Base-by-base conservation (phyloP, 805 yeast species). In the Torulaspora quercuum region DNA sequence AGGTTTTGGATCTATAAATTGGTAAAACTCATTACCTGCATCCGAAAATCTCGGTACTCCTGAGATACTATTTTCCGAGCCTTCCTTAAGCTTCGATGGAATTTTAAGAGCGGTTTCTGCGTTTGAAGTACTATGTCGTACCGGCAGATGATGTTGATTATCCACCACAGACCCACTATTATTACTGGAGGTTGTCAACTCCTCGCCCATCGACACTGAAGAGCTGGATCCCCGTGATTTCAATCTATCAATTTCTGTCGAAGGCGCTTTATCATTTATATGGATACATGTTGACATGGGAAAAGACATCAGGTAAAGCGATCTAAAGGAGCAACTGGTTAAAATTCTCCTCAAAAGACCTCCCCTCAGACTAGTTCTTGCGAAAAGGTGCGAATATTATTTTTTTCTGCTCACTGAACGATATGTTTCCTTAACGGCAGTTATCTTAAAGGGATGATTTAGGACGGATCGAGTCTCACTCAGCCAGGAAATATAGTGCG, bases 1-100 rank as follows among this genome's bases (percentile, higher is more conserved):
- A 1, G 76, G 74, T 2, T 25, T 18, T 0, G 73, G 71, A 36
- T 70, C 61, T 6, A 67, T 41, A 48, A 51, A 59, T 34, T 52
- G 51, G 29, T 59, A 40, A 7, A 55, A 37, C 18, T 61, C 63
- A 12, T 47, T 49, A 9, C 37, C 33, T 15, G 36, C 37, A 25
- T 46, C 46, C 13, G 16, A 17, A 17, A 27, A 37, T 11, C 6
- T 39, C 39, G 36, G 38, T 22, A 23, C 25, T 10, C 12, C 14
- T 5, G 16, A 1, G 13, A 10, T n/a, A 6, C 23, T 12, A 6
- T n/a, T 15, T 15, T 19, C 24, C 14, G 19, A 16, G 14, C 13
- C 16, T 10, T 37, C 37, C n/a, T 23, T 25, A 5, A 19, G 21
- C n/a, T 14, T 29, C 13, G 25, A 22, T 13, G 13, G 22, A 10